phyloP scores from a whole-genome alignment of 495 filamentous ascomycete species.

The Hypomontagnella monticulosa region DNA sequence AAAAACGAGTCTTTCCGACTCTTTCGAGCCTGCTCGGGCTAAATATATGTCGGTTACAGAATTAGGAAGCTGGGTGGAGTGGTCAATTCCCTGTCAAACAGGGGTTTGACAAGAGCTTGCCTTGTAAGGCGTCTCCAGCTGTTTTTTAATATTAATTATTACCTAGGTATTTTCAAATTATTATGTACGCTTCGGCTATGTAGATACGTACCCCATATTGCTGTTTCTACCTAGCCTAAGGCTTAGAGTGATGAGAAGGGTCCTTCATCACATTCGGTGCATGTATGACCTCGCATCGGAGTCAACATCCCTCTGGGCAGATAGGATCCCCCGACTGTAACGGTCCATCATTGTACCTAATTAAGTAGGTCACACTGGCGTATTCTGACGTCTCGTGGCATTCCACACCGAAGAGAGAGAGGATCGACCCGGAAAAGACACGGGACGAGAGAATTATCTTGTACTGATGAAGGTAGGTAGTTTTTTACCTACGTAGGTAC shows the following conservation, averaged over 20 bases:
- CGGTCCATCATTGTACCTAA: conserved; percentile 13
- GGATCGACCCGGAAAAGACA: conserved; percentile 13
- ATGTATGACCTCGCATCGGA: conserved; percentile 9
- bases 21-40: conserved; percentile 1
- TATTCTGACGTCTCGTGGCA: conserved; percentile 17
- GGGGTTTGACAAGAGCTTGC: conserved; percentile 1
- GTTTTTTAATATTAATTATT: not conserved
- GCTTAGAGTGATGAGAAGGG: too few relatives aligned
- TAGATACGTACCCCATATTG: too few relatives aligned
- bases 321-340: conserved; percentile 19
- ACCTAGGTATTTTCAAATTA: too few relatives aligned
- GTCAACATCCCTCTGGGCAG: conserved; percentile 23
- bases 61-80: conserved; percentile 26
- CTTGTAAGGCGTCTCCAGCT: conserved; percentile 3
- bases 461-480: conserved; percentile 8
- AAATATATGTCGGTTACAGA: not conserved
- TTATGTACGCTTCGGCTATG: not conserved
- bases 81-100: conserved; percentile 11
- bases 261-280: too few relatives aligned
- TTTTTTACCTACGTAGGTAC: too few relatives aligned
- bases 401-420: conserved; percentile 2
- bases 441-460: conserved; percentile 14
- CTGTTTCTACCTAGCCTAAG: too few relatives aligned
- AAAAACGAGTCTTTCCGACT: conserved; percentile 6
- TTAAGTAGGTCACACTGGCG: conserved; percentile 34